Conservation (phyloP, 768 basidiomycete species). For the Mrakia frigida region DNA sequence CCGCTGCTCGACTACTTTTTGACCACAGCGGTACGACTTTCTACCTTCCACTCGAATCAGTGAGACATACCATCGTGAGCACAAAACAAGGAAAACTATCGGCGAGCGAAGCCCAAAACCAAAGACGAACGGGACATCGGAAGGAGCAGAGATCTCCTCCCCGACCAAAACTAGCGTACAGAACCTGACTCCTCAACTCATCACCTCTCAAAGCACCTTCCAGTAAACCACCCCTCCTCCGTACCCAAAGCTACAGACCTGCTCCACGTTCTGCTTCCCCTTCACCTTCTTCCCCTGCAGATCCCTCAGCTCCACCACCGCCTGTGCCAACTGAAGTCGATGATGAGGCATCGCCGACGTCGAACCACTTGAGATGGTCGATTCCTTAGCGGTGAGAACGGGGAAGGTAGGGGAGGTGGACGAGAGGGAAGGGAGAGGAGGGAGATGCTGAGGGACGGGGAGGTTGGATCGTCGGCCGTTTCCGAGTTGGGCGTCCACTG, state of each 20-base stretch:
- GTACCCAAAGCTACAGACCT: constrained; percentile 44
- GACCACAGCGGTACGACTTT: no score
- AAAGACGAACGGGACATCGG: no score
- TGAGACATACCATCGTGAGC: no score
- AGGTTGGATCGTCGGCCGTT: constrained; percentile 47
- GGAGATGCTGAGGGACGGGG: constrained; percentile 47
- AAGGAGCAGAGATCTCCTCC: no score
- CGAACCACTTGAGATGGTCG: constrained; percentile 21
- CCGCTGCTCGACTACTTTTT: no score
- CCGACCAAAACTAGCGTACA: no score
- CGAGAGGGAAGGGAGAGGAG: constrained; percentile 38
- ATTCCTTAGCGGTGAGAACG: constrained; percentile 33
- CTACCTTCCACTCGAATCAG: no score
- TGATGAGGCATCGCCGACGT: constrained; percentile 46
- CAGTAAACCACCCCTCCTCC: constrained; percentile 46
- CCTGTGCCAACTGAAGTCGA: constrained; percentile 43
- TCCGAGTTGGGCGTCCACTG: constrained; percentile 45
- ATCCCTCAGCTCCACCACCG: constrained; percentile 40
- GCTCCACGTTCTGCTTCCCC: constrained; percentile 39
- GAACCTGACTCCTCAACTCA: no score
- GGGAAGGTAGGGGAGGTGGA: constrained; percentile 23
- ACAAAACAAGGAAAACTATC: no score
- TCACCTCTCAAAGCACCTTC: constrained; percentile 39
- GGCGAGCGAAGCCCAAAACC: no score
- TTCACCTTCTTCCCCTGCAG: constrained; percentile 41